These are phyloP conservation scores for Phyllosticta citribraziliensis DNA, from an alignment of 2,329 filamentous ascomycete species.

Conservation along the genomic window DNA sequence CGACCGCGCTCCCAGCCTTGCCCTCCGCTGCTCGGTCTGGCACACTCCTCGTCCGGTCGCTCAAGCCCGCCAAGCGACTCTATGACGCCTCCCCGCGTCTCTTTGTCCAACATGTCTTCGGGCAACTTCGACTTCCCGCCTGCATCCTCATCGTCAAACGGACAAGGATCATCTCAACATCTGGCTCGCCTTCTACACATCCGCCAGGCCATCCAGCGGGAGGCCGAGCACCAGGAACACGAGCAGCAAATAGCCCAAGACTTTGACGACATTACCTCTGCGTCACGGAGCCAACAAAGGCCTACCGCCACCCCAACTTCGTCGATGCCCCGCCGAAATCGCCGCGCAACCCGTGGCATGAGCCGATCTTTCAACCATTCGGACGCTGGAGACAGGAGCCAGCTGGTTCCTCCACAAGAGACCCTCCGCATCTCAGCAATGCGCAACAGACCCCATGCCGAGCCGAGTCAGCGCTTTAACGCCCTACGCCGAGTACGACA, in stretches of 20 bases:
- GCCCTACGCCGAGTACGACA: constrained; percentile 19
- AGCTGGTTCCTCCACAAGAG: neutral
- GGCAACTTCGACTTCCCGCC: constrained; percentile 36
- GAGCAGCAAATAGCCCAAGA: constrained; percentile 12
- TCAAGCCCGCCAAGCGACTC: constrained; percentile 1
- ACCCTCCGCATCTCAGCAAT: constrained; percentile 2
- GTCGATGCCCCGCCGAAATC: constrained; percentile 7
- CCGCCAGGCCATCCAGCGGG: constrained; percentile 24
- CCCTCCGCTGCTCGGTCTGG: neutral
- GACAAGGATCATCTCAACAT: constrained; percentile 7
- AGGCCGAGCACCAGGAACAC: constrained; percentile 21
- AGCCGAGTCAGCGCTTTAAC: constrained; percentile 27
- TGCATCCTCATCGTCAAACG: constrained; percentile 18
- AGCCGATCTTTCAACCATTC: neutral
- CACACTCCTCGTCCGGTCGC: neutral
- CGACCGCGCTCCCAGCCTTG: neutral
- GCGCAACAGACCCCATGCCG: constrained; percentile 19
- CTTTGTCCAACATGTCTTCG: constrained; percentile 19
- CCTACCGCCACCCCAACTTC: neutral
- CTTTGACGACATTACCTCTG: neutral
- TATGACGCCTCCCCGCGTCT: constrained; percentile 4
- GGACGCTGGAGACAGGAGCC: neutral
- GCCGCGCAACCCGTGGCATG: constrained; percentile 3
- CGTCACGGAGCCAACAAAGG: constrained; percentile 3
- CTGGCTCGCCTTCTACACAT: constrained; percentile 22